phyloP scores from a whole-genome alignment of 2,329 filamentous ascomycete genomes.

The Hirsutella thompsonii region DNA sequence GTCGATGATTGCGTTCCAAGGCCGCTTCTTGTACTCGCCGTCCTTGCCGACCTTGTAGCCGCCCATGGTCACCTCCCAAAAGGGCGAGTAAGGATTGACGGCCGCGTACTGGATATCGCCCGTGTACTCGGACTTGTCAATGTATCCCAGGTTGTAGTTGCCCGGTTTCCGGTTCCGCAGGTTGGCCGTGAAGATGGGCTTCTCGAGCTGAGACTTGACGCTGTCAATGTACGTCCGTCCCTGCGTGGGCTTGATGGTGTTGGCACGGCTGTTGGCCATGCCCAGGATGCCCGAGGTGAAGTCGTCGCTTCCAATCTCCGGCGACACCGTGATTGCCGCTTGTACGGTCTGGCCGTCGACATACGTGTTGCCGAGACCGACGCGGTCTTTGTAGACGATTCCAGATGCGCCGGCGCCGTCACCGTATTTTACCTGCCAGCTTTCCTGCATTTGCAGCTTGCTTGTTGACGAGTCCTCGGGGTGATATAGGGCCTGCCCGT shows the following conservation, averaged over 20 bases:
- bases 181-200: slow-evolving; percentile 24
- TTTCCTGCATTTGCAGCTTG: slow-evolving; percentile 24
- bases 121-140: slow-evolving; percentile 42
- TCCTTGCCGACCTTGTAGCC: slow-evolving; percentile 39
- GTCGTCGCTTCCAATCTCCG: slow-evolving; percentile 18
- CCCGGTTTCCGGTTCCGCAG: slow-evolving; percentile 17
- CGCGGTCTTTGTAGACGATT: slow-evolving; percentile 52
- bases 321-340: slow-evolving; percentile 45
- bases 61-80: slow-evolving; percentile 47
- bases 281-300: slow-evolving; percentile 24
- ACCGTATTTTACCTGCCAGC: slow-evolving; percentile 51
- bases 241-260: slow-evolving; percentile 18
- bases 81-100: slow-evolving; percentile 39
- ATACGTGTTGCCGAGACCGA: slow-evolving; percentile 45
- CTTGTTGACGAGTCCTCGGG: slow-evolving; percentile 28
- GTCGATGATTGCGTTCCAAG: slow-evolving; percentile 49
- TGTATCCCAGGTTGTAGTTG: slow-evolving; percentile 30
- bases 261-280: slow-evolving; percentile 17
- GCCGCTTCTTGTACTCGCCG: slow-evolving; percentile 5
- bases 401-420: slow-evolving; percentile 52
- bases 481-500: slow-evolving; percentile 44
- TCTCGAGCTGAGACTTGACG: slow-evolving; percentile 13
- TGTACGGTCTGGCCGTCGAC: slow-evolving; percentile 52
- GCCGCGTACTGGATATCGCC: slow-evolving; percentile 42
- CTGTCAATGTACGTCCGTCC: slow-evolving; percentile 24